Percentiles rank a stretch among this genome's conserved stretches.
Evolutionary conservation across 2,329 filamentous ascomycete genomes (phyloP).

Genomic region (Epichloe hybrida): DNA sequence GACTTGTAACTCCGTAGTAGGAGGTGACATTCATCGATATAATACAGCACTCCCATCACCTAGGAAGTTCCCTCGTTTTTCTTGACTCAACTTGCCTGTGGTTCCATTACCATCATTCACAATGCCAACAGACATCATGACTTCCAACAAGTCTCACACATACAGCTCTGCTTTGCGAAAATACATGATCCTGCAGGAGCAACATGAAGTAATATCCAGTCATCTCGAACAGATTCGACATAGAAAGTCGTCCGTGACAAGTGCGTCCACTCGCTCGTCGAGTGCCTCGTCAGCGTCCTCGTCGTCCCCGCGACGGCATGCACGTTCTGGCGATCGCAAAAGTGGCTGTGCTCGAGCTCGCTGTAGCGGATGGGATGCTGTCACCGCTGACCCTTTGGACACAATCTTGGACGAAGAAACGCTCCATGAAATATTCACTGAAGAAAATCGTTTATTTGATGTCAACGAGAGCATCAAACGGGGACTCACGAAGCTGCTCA

Average conservation of each 20-base stretch:
- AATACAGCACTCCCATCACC: background rate
- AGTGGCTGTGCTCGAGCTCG: conserved; percentile 16
- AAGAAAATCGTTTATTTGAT: conserved; percentile 39
- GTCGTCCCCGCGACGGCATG: conserved; percentile 33
- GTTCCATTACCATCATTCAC: background rate
- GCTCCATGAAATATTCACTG: conserved; percentile 33
- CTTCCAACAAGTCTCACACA: conserved; percentile 14
- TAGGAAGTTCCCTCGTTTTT: background rate
- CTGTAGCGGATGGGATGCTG: conserved; percentile 21
- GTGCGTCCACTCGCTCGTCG: conserved; percentile 29
- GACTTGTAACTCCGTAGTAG: background rate
- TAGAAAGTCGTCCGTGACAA: conserved; percentile 20
- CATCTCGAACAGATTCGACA: conserved; percentile 38
- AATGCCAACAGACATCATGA: conserved; percentile 14
- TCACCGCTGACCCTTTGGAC: conserved; percentile 16
- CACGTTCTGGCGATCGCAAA: conserved; percentile 18
- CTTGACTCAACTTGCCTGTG: background rate
- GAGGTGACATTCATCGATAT: conserved; percentile 7
- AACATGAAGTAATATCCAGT: conserved; percentile 38
- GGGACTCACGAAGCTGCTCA: conserved; percentile 46
- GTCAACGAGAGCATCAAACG: conserved; percentile 50
- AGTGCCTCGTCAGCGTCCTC: conserved; percentile 44
- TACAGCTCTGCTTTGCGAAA: conserved; percentile 38
- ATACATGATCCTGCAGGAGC: conserved; percentile 39
- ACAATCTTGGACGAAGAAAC: conserved; percentile 34